Conservation (phyloP, 495 filamentous ascomycete genomes). For the Bacidia gigantensis region DNA sequence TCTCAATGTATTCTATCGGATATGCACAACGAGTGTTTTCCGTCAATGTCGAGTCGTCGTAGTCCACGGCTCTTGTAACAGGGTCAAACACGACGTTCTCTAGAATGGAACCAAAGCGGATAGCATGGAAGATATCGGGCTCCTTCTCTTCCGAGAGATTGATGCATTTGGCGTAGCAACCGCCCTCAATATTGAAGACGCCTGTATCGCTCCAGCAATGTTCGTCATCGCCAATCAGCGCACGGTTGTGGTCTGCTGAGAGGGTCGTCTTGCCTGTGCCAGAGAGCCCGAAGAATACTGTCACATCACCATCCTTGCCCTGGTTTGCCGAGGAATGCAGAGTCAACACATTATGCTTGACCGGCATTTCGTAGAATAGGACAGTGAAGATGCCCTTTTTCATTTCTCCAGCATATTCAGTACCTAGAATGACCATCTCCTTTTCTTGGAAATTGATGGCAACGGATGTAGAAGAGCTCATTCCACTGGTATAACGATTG, state of each 20-base stretch:
- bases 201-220: slow-evolving; percentile 97
- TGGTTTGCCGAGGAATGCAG: slow-evolving; percentile 92
- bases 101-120: slow-evolving; percentile 90
- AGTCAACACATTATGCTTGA: slow-evolving; percentile 97
- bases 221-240: slow-evolving; percentile 95
- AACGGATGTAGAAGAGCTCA: slow-evolving; percentile 88
- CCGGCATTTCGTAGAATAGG: slow-evolving; percentile 98
- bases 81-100: slow-evolving; percentile 98
- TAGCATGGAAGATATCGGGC: slow-evolving; percentile 94
- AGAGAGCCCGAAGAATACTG: slow-evolving; percentile 97
- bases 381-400: slow-evolving; percentile 99
- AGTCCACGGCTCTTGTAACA: slow-evolving; percentile 77
- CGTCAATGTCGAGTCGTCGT: slow-evolving; percentile 86
- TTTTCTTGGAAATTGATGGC: slow-evolving; percentile 81
- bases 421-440: slow-evolving; percentile 97
- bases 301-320: slow-evolving; percentile 78
- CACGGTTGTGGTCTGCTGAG: slow-evolving; percentile 91
- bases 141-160: slow-evolving; percentile 97
- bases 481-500: slow-evolving; percentile 93
- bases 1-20: slow-evolving; percentile 96
- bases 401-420: slow-evolving; percentile 99
- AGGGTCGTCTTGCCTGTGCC: slow-evolving; percentile 98
- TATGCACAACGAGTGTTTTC: slow-evolving; percentile 98
- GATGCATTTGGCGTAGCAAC: slow-evolving; percentile 96
- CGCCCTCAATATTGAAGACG: slow-evolving; percentile 99